These are phyloP conservation scores for Metarhizium robertsii DNA, from an alignment of 2,329 filamentous ascomycete species.

Conservation along the genomic window DNA sequence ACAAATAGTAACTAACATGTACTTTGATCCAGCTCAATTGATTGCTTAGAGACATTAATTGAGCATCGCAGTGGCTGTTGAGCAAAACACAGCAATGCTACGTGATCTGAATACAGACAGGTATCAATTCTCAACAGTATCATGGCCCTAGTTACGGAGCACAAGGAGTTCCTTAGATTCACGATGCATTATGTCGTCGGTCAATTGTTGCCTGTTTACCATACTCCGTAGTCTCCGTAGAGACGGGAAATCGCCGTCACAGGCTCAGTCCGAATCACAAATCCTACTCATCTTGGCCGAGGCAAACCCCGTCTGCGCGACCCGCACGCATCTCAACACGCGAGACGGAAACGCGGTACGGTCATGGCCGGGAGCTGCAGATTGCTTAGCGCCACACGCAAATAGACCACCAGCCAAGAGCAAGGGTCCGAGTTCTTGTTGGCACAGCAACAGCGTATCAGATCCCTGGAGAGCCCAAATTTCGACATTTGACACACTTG, in stretches of 20 bases:
- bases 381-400: not conserved
- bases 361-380: not conserved
- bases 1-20: no score
- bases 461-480: not conserved
- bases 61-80: no score
- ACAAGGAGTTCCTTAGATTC: no score
- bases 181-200: no score
- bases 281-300: not conserved
- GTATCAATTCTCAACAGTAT: no score
- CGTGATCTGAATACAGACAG: no score
- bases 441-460: not conserved
- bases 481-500: not conserved
- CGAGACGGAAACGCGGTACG: not conserved
- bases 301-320: not conserved
- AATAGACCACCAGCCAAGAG: not conserved
- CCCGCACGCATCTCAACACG: not conserved
- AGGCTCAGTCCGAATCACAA: not conserved
- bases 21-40: no score
- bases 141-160: no score
- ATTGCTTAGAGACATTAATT: no score
- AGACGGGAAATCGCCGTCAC: not conserved
- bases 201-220: no score
- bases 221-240: not conserved
- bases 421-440: not conserved
- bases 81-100: no score